Conservation (phyloP, 768 basidiomycete species). For the Leucocoprinus birnbaumii region DNA sequence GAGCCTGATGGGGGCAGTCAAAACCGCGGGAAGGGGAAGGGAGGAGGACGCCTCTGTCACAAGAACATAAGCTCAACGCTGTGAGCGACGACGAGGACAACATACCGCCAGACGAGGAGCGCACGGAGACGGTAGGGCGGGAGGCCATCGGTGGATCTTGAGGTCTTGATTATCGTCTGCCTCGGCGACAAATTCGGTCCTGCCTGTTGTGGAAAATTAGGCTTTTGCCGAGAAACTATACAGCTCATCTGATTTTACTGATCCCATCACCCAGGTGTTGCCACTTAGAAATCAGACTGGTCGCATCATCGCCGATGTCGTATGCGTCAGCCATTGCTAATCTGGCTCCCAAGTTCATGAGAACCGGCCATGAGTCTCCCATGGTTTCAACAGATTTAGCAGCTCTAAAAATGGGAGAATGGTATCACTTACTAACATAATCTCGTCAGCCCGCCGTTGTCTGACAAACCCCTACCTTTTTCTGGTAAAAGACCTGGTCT, state of each 20-base stretch:
- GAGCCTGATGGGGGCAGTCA: slow-evolving; percentile 97
- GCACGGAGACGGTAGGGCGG: slow-evolving; percentile 88
- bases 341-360: too few species aligned
- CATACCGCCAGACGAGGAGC: slow-evolving; percentile 72
- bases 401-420: too few species aligned
- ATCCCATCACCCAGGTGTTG: neutral
- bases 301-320: slow-evolving; percentile 14
- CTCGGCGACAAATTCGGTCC: slow-evolving; percentile 21
- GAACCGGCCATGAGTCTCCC: too few species aligned
- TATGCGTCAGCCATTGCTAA: too few species aligned
- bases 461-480: neutral
- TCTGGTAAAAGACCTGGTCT: neutral
- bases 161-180: slow-evolving; percentile 31
- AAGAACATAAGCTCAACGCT: slow-evolving; percentile 15
- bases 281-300: too few species aligned
- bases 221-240: slow-evolving; percentile 43
- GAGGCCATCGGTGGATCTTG: slow-evolving; percentile 76
- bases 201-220: slow-evolving; percentile 22
- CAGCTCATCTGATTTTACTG: slow-evolving; percentile 17
- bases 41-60: slow-evolving; percentile 78
- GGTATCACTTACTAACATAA: too few species aligned
- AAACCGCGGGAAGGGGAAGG: slow-evolving; percentile 90
- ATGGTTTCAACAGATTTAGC: too few species aligned
- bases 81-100: neutral
- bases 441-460: neutral